Evolutionary conservation across 768 basidiomycete genomes (phyloP), one percentile per base, ranked within the genome.

Genomic region (Gautieria morchelliformis): DNA sequence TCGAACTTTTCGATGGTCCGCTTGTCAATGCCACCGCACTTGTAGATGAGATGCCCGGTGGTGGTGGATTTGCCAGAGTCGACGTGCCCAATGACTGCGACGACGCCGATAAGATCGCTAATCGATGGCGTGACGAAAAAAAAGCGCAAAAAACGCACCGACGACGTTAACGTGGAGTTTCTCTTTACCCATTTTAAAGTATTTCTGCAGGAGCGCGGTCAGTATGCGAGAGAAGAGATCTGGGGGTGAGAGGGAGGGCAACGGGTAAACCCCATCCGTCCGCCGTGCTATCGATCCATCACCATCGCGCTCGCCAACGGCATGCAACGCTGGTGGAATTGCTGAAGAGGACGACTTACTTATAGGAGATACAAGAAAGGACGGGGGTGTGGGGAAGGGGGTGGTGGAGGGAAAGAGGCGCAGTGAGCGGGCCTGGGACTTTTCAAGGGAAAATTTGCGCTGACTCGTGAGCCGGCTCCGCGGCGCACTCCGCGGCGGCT

Each of bases 1-100:
- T 99, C 96, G 82, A 97, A 98, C 82, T 97, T 96, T 78, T 94
- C 93, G 65, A 95, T 94, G 72, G 92, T 93, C 85, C 93, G 93
- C 84, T 98, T 99, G 75, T 99, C 96, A 81, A 99, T 99, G 89
- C 96, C 96, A 86, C 96, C 96, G 75, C 96, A 99, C 87, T 99
- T 96, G 91, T 97, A 98, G 86, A 98, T 98, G 81, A 99, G 83
- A 81, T 99, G 96, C 65, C 96, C 96, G 66, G 96, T 99, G 70
- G 96, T 99, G 78, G 96, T 99, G 59, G 95, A 98, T 80, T 98
- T 99, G 66, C 95, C 95, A 73, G 95, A 97, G 81, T 97, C 93
- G 90, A 94, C 92, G 81, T 94, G 93, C 65, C 94, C 93, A 79
- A 95, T 95, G 76, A 94, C 93, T 89, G 69, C 61, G 66, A 70